Evolutionary conservation across 331 rosid species (phyloP), one percentile per base, ranked within the genome.

Genomic region (Phaseolus coccineus): DNA sequence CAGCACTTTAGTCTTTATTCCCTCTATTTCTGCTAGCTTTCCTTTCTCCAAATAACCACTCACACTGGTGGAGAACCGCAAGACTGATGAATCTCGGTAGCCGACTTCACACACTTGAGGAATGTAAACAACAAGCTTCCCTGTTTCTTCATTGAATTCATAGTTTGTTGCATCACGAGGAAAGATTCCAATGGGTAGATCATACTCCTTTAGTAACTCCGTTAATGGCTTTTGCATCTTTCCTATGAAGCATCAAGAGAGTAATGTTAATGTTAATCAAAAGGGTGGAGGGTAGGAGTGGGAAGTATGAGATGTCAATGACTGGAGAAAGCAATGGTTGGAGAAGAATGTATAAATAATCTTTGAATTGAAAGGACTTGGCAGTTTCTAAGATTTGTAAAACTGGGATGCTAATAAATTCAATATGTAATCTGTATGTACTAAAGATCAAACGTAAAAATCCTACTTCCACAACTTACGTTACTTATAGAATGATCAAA

Each of bases 81-180:
- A 52, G 1, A 93, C 90, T 0, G 99, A 93, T 11, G 97, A 93
- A 79, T 93, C 99, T 83, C 82, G 90, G 83, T 89, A 96, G 48
- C 97, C 96, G 25, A 96, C 96, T 84, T 96, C 99, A 47, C 98
- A 89, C 31, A 84, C 53, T 40, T 83, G 74, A 16, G 98, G 99
- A 69, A 96, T 85, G 85, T 81, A 88, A 50, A 96, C 85, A 40
- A 93, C 77, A 25, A 96, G 93, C 89, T 93, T 96, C 46, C 89
- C 53, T 6, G 97, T 96, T 79, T 87, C 94, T 82, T 91, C 96
- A 2, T 89, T 90, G 69, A 93, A 93, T 81, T 96, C 99, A 5
- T 96, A 96, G 92, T 96, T 93, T 33, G 99, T 96, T 19, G 98
- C 94, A 40, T 93, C 94, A 0, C 97, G 97, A 6, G 98, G 99